A percentile compares a stretch with the other conserved stretches of the same genome.
phyloP scores from a whole-genome alignment of 2,329 filamentous ascomycete species.

The Pseudogymnoascus sp. region DNA sequence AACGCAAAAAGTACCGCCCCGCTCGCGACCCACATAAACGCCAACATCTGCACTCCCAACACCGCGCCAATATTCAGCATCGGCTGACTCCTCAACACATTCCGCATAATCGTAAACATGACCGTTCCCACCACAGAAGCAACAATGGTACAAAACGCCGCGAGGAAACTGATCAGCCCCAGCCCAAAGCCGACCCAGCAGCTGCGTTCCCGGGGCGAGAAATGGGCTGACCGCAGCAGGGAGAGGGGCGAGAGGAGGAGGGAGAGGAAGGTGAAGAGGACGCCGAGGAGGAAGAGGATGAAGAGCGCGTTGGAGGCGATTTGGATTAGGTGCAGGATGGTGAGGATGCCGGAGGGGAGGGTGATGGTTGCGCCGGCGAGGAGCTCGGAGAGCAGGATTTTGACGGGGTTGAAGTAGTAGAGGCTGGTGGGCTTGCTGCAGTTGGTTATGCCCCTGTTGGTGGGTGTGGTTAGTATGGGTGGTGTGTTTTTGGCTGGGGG shows the following conservation, averaged over 20 bases:
- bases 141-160: constrained; percentile 57
- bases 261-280: constrained; percentile 37
- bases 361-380: constrained; percentile 76
- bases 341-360: constrained; percentile 63
- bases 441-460: constrained; percentile 56
- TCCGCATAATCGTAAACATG: constrained; percentile 74
- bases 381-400: constrained; percentile 71
- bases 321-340: constrained; percentile 65
- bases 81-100: constrained; percentile 61
- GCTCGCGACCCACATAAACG: constrained; percentile 80
- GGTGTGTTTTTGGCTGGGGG: constrained; percentile 33
- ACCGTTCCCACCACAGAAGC: constrained; percentile 70
- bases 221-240: constrained; percentile 8
- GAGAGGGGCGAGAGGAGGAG: constrained; percentile 50
- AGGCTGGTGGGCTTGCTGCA: constrained; percentile 63
- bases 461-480: constrained; percentile 47
- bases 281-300: constrained; percentile 64
- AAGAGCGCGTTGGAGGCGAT: constrained; percentile 82
- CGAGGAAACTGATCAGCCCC: constrained; percentile 56
- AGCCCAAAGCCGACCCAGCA: constrained; percentile 57
- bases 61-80: constrained; percentile 67
- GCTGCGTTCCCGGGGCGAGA: constrained; percentile 30
- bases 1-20: constrained; percentile 60
- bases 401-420: constrained; percentile 88
- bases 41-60: constrained; percentile 68